Conservation (phyloP, 352 stramenopile species). For the Pythium coloratum region DNA sequence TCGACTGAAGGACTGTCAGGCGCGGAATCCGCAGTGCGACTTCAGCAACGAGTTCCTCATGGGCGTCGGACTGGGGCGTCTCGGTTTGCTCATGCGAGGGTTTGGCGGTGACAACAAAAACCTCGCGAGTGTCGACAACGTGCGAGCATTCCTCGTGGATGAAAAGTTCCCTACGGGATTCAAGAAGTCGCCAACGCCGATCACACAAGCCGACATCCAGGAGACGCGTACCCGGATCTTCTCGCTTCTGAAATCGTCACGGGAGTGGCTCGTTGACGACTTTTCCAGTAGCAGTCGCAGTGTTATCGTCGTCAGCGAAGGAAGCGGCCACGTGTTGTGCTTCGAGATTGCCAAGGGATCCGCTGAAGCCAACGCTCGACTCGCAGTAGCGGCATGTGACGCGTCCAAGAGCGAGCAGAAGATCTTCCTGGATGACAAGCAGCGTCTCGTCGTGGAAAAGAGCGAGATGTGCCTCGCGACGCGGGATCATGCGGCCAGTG, state of each 20-base stretch:
- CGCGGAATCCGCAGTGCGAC: conserved; percentile 20
- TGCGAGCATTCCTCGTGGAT: conserved; percentile 34
- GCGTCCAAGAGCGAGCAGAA: not conserved
- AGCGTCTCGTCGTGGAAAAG: conserved; percentile 7
- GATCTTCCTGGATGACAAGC: conserved; percentile 8
- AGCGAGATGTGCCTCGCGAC: conserved; percentile 8
- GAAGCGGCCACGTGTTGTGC: conserved; percentile 8
- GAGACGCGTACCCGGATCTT: conserved; percentile 13
- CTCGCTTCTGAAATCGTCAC: conserved; percentile 9
- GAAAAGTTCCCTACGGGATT: conserved; percentile 34
- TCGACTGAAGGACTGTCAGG: conserved; percentile 8
- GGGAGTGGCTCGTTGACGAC: conserved; percentile 13
- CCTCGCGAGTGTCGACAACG: conserved; percentile 17
- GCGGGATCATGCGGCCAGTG: not conserved
- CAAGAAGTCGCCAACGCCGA: conserved; percentile 12
- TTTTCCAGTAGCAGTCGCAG: conserved; percentile 1
- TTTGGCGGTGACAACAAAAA: conserved; percentile 16
- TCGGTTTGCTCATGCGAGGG: conserved; percentile 10
- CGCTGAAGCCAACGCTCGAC: not conserved
- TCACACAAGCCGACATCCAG: conserved; percentile 22
- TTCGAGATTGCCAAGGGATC: conserved; percentile 6
- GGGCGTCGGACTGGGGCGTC: conserved; percentile 8
- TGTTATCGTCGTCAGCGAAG: conserved; percentile 6
- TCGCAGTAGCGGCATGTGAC: conserved; percentile 6
- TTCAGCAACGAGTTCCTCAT: conserved; percentile 24